Evolutionary conservation across 768 basidiomycete genomes (phyloP).

Genomic region (Tulasnella sp.): DNA sequence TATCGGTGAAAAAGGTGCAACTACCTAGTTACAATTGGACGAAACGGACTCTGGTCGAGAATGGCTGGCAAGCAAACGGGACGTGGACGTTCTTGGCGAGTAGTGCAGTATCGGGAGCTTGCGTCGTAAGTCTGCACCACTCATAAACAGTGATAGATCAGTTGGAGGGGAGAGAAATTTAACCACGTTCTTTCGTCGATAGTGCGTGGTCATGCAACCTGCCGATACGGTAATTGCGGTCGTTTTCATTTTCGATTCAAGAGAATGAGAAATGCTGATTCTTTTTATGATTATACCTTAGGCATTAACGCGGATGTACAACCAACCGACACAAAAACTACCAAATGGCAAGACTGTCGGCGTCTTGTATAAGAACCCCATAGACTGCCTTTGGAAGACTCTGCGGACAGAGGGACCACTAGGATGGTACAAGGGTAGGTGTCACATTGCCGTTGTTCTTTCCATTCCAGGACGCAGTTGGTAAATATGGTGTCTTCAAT

Average conservation of each 20-base stretch:
- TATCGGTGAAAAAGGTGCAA: conserved; percentile 76
- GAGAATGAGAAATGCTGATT: conserved; percentile 11
- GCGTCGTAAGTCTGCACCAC: conserved; percentile 86
- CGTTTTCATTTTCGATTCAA: neutral
- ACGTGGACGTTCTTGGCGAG: conserved; percentile 82
- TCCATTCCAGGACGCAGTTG: neutral
- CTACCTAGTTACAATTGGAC: conserved; percentile 92
- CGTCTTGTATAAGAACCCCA: conserved; percentile 76
- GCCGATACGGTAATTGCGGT: conserved; percentile 65
- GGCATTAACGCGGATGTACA: conserved; percentile 91
- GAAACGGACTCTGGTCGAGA: conserved; percentile 63
- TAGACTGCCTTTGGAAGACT: conserved; percentile 97
- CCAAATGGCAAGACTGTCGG: conserved; percentile 66
- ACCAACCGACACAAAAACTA: conserved; percentile 70
- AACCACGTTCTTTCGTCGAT: neutral
- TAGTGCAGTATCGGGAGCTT: conserved; percentile 80
- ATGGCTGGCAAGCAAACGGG: conserved; percentile 62
- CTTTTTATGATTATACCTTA: too few species aligned
- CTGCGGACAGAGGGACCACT: conserved; percentile 76
- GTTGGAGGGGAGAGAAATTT: too few species aligned
- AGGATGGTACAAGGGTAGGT: conserved; percentile 90
- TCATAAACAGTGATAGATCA: too few species aligned
- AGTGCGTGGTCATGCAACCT: conserved; percentile 92
- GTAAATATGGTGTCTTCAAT: neutral
- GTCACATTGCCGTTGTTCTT: neutral